Base-by-base conservation (phyloP, 257 asterid species). In the Plantago ovata region DNA sequence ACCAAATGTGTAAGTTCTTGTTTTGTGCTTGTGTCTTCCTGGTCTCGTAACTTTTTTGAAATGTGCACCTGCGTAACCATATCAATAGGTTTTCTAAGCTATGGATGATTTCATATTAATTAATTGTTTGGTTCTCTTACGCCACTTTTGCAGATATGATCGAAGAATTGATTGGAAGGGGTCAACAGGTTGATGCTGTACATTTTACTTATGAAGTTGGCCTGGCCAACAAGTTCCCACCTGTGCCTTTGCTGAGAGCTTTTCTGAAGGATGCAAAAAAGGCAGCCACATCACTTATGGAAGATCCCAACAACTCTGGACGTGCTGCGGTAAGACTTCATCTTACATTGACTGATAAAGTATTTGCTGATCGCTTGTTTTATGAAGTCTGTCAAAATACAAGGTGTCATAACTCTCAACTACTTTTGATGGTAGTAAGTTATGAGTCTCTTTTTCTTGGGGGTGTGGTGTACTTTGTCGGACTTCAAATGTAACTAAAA, bases 151-250 rank as follows among this genome's bases (percentile, higher is more conserved):
- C 92, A 93, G 99, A 89, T 63, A 81, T 93, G 89, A 93, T 93
- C 41, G 95, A 86, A 73, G 99, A 93, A 60, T 64, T 93, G 45
- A 81, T 93, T 53, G 86, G 97, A 80, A 82, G 79, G 75, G 99
- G 99, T 66, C 99, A 93, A 72, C 99, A 86, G 66, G 97, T 93
- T 59, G 99, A 93, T 79, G 99, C 99, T 28, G 97, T 93, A 56
- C 99, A 93, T 76, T 93, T 93, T 73, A 82, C 91, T 38, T 84
- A 81, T 68, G 99, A 93, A 86, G 96, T 79, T 53, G 99, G 97
- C 55, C 95, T 93, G 42, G 78, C 71, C 0, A 61, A 83, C 79
- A 82, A 71, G 73, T 93, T 77, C 60, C 97, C 99, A 36, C 97
- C 99, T n/a, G 93, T 93, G 49, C 96, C 99, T 0, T 84, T 93